These are phyloP conservation scores for Fusarium sp. DNA, from an alignment of 2,329 filamentous ascomycete species.

Conservation along the genomic window DNA sequence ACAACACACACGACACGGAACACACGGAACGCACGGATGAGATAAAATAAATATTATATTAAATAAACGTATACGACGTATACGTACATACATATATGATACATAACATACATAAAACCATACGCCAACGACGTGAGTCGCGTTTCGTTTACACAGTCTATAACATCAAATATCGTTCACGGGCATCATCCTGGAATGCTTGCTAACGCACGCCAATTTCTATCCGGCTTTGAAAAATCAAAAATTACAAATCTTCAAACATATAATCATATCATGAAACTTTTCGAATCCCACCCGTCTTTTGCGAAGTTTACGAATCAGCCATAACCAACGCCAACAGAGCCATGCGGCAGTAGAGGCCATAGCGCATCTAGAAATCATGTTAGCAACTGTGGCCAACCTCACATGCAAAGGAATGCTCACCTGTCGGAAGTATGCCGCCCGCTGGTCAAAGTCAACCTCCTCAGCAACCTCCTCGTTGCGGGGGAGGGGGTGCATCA, in stretches of 20 bases:
- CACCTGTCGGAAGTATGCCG: slow-evolving; percentile 99
- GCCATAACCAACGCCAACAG: slow-evolving; percentile 91
- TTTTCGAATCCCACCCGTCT: slow-evolving; percentile 34
- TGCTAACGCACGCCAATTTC: slow-evolving; percentile 49
- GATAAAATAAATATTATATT: slow-evolving; percentile 43
- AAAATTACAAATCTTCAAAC: slow-evolving; percentile 39
- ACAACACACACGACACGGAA: slow-evolving; percentile 8
- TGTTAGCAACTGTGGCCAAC: slow-evolving; percentile 31
- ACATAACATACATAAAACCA: slow-evolving; percentile 46
- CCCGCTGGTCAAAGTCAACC: slow-evolving; percentile 96
- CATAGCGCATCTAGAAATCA: slow-evolving; percentile 86
- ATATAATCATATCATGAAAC: slow-evolving; percentile 32
- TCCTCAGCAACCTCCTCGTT: slow-evolving; percentile 95
- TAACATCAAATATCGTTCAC: slow-evolving; percentile 48
- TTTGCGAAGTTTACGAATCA: slow-evolving; percentile 46
- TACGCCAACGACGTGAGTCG: slow-evolving; percentile 48
- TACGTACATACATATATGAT: slow-evolving; percentile 37
- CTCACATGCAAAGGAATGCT: slow-evolving; percentile 53
- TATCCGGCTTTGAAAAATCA: slow-evolving; percentile 46
- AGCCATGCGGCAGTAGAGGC: slow-evolving; percentile 98
- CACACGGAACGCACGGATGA: slow-evolving; percentile 26
- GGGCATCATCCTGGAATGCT: slow-evolving; percentile 47
- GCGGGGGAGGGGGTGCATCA: slow-evolving; percentile 94
- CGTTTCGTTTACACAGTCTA: slow-evolving; percentile 45
- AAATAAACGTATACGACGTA: slow-evolving; percentile 36